A percentile compares a stretch with the other conserved stretches of the same genome.
phyloP scores from a whole-genome alignment of 495 filamentous ascomycete genomes.

The Penicillium longicatenatum region DNA sequence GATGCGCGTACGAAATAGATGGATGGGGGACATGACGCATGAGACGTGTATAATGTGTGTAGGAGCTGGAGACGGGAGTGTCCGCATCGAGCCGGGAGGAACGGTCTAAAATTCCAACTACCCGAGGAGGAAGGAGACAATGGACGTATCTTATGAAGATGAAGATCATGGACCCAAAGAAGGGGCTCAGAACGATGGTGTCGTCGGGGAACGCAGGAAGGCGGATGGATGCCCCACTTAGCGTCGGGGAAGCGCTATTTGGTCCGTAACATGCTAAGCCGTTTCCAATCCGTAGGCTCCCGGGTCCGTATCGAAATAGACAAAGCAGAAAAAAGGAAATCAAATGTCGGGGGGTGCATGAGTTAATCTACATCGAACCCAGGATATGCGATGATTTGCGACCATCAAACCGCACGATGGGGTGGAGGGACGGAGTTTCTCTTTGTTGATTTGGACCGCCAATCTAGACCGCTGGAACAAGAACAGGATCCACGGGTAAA shows the following conservation, averaged over 20 bases:
- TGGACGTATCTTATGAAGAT: constrained; percentile 6
- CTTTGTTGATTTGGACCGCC: neutral
- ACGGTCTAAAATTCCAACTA: neutral
- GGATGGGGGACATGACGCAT: constrained; percentile 7
- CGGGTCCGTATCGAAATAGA: neutral
- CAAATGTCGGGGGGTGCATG: neutral
- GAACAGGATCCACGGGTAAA: constrained; percentile 7
- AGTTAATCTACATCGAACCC: neutral
- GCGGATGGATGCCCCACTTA: constrained; percentile 15
- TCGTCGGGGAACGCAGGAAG: constrained; percentile 14
- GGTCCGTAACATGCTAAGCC: neutral
- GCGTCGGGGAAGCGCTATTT: constrained; percentile 13
- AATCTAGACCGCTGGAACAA: neutral
- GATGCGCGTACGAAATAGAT: constrained; percentile 12
- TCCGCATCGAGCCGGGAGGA: neutral
- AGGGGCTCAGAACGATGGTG: neutral
- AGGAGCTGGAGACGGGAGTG: neutral
- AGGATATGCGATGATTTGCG: neutral
- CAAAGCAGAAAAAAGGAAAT: neutral
- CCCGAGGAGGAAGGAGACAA: neutral
- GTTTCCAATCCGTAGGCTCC: neutral
- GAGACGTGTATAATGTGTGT: constrained; percentile 7
- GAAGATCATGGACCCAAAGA: constrained; percentile 9
- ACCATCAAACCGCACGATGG: neutral
- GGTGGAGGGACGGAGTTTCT: neutral